phyloP scores from a whole-genome alignment of 2,329 filamentous ascomycete genomes.

The Tolypocladium sp. region DNA sequence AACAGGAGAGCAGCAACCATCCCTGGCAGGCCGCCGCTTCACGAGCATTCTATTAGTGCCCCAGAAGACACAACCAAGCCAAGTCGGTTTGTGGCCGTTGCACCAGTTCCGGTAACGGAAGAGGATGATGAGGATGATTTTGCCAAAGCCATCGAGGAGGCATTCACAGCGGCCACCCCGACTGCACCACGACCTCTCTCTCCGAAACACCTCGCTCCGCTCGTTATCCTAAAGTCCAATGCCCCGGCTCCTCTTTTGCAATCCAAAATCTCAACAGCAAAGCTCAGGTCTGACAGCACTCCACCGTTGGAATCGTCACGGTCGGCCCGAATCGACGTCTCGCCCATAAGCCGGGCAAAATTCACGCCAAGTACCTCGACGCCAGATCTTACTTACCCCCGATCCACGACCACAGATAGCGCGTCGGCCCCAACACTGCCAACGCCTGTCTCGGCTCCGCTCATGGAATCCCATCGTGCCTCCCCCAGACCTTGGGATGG shows the following conservation, averaged over 20 bases:
- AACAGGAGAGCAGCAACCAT: slow-evolving; percentile 45
- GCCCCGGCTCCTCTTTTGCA: slow-evolving; percentile 11
- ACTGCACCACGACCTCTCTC: slow-evolving; percentile 26
- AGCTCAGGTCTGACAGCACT: slow-evolving; percentile 36
- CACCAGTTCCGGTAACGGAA: neutral
- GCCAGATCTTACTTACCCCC: slow-evolving; percentile 30
- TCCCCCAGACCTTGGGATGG: slow-evolving; percentile 38
- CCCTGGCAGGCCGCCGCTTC: slow-evolving; percentile 53
- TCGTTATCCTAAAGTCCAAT: slow-evolving; percentile 39
- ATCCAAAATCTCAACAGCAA: slow-evolving; percentile 30
- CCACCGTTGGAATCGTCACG: slow-evolving; percentile 29
- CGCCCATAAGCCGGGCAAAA: slow-evolving; percentile 34
- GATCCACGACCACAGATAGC: slow-evolving; percentile 28
- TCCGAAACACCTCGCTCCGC: slow-evolving; percentile 45
- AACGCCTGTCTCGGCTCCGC: slow-evolving; percentile 41
- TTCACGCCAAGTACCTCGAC: slow-evolving; percentile 25
- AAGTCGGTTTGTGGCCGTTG: slow-evolving; percentile 4
- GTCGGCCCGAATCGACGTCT: slow-evolving; percentile 35
- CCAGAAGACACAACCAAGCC: slow-evolving; percentile 20
- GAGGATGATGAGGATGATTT: slow-evolving; percentile 11
- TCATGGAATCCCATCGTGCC: slow-evolving; percentile 26
- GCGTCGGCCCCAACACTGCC: slow-evolving; percentile 31
- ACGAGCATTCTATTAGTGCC: slow-evolving; percentile 55
- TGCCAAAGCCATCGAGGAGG: slow-evolving; percentile 11
- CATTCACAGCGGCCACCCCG: slow-evolving; percentile 15